These are phyloP conservation scores for Decorospora gaudefroyi DNA, from an alignment of 2,329 filamentous ascomycete species.

Conservation along the genomic window DNA sequence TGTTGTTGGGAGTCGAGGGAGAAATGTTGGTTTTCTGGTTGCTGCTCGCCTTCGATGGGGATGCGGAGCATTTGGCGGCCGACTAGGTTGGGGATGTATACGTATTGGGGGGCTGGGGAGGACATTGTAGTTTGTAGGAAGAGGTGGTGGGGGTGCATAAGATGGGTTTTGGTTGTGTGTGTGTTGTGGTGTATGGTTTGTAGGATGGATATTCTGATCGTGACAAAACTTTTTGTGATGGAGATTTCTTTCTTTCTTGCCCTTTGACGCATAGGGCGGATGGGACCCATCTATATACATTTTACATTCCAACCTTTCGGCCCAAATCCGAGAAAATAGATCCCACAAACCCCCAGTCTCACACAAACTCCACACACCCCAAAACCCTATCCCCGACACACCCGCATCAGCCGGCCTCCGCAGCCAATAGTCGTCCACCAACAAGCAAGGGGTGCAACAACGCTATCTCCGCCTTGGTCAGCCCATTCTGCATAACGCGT, in stretches of 20 bases:
- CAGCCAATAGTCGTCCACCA: slow-evolving; percentile 8
- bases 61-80: slow-evolving; percentile 47
- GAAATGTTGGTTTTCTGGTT: slow-evolving; percentile 26
- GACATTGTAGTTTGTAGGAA: slow-evolving; percentile 31
- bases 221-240: too few species aligned
- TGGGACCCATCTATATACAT: slow-evolving; percentile 12
- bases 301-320: too few species aligned
- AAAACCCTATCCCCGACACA: slow-evolving; percentile 30
- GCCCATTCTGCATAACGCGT: slow-evolving; percentile 24
- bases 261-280: too few species aligned
- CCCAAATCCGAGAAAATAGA: slow-evolving; percentile 3
- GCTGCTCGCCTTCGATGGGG: slow-evolving; percentile 33
- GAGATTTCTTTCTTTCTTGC: too few species aligned
- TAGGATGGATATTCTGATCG: slow-evolving; percentile 1
- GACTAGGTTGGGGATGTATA: slow-evolving; percentile 49
- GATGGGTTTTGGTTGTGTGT: slow-evolving; percentile 5
- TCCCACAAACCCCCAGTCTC: slow-evolving; percentile 17
- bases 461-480: slow-evolving; percentile 19
- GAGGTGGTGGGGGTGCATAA: slow-evolving; percentile 1
- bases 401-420: slow-evolving; percentile 7
- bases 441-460: slow-evolving; percentile 8
- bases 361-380: slow-evolving; percentile 25
- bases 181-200: slow-evolving; percentile 4
- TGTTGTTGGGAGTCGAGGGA: slow-evolving; percentile 17
- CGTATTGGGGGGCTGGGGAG: slow-evolving; percentile 38